Evolutionary conservation across 2,329 filamentous ascomycete genomes (phyloP).

Genomic region (Sporothrix dimorphospora): DNA sequence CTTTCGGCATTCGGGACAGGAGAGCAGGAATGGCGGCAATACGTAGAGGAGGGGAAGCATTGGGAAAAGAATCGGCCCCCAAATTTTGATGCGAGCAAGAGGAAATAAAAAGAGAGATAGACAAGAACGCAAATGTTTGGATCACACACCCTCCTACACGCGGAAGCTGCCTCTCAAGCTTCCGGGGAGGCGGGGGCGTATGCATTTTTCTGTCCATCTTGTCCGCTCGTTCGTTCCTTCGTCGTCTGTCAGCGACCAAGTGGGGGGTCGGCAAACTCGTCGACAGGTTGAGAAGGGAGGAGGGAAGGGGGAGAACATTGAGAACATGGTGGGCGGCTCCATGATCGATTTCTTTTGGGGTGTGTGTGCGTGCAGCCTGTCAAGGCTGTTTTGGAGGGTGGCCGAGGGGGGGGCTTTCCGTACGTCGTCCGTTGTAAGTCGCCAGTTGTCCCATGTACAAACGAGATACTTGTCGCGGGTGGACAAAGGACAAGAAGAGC

Average conservation of each 20-base stretch:
- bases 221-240: not conserved
- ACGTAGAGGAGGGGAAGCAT: not conserved
- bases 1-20: not conserved
- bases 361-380: not conserved
- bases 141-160: constrained; percentile 3
- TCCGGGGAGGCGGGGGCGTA: constrained; percentile 3
- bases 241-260: not conserved
- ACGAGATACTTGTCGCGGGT: not conserved
- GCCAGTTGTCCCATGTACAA: not conserved
- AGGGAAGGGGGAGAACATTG: not conserved
- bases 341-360: not conserved
- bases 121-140: not conserved
- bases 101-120: not conserved
- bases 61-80: not conserved
- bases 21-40: not conserved
- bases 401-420: not conserved
- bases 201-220: not conserved
- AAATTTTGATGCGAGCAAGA: not conserved
- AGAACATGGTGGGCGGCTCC: not conserved
- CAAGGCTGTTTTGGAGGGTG: not conserved
- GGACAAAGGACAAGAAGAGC: not conserved
- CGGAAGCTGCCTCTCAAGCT: not conserved
- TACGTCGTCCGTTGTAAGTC: not conserved
- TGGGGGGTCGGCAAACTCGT: not conserved
- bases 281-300: not conserved